Conservation (phyloP, 495 filamentous ascomycete species). For the Hypoxylon crocopeplum region DNA sequence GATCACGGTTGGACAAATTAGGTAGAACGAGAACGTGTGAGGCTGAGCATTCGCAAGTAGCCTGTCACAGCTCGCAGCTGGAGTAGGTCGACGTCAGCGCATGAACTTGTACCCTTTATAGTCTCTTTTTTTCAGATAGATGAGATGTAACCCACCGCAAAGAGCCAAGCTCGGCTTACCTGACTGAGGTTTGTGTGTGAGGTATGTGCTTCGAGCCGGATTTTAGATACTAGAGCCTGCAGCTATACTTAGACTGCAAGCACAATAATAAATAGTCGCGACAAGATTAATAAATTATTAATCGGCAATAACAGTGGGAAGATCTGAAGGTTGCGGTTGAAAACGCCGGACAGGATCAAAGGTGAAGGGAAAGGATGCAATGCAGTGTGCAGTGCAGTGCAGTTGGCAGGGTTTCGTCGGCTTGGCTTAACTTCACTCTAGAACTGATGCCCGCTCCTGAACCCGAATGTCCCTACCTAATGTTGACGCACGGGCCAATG, state of each 20-base stretch:
- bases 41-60: slow-evolving; percentile 41
- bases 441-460: not conserved
- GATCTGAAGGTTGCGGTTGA: too few relatives aligned
- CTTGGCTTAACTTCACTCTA: slow-evolving; percentile 28
- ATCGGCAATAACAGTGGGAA: too few relatives aligned
- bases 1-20: slow-evolving; percentile 35
- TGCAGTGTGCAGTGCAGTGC: too few relatives aligned
- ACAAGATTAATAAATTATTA: too few relatives aligned
- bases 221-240: too few relatives aligned
- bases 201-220: slow-evolving; percentile 18
- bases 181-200: not conserved
- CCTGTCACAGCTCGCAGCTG: slow-evolving; percentile 42
- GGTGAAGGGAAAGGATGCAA: slow-evolving; percentile 34
- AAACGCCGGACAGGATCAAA: slow-evolving; percentile 16
- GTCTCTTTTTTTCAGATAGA: slow-evolving; percentile 4
- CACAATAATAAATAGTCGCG: too few relatives aligned
- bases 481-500: slow-evolving; percentile 34
- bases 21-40: slow-evolving; percentile 32
- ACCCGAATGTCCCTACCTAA: slow-evolving; percentile 27
- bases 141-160: slow-evolving; percentile 38
- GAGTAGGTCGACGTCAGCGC: slow-evolving; percentile 52
- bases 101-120: slow-evolving; percentile 39
- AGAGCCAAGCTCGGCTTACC: slow-evolving; percentile 24
- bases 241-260: too few relatives aligned
- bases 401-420: slow-evolving; percentile 17